Evolutionary conservation across 768 basidiomycete genomes (phyloP).

Genomic region (Sporobolomyces pararoseus): DNA sequence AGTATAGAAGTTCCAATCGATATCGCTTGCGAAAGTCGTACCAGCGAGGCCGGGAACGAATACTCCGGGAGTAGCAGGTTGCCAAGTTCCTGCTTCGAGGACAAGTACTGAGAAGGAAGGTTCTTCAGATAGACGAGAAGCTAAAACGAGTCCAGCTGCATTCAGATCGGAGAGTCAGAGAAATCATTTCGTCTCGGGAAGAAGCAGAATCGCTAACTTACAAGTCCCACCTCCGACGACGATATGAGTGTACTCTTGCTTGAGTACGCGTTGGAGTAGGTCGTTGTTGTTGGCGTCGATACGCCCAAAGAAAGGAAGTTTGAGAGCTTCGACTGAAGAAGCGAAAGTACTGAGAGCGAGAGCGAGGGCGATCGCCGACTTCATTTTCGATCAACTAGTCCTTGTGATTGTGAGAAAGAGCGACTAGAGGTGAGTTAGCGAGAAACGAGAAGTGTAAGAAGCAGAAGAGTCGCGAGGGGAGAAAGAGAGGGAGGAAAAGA

Average conservation of each 20-base stretch:
- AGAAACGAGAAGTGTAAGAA: not conserved
- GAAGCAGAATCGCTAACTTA: not conserved
- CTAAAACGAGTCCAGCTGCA: conserved; percentile 43
- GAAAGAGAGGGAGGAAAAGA: not conserved
- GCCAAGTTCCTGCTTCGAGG: conserved; percentile 45
- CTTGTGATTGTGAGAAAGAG: conserved; percentile 3
- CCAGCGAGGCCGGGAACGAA: conserved; percentile 20
- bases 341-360: not conserved
- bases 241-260: conserved; percentile 16
- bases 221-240: conserved; percentile 22
- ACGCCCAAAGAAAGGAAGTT: conserved; percentile 3
- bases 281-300: conserved; percentile 15
- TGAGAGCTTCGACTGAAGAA: not conserved
- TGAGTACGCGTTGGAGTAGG: conserved; percentile 9
- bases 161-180: not conserved
- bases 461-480: not conserved
- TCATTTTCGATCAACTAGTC: not conserved
- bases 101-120: conserved; percentile 43
- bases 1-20: conserved; percentile 26
- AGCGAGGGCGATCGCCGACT: not conserved
- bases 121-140: conserved; percentile 44
- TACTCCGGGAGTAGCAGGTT: conserved; percentile 28
- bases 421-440: conserved; percentile 7
- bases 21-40: conserved; percentile 16
- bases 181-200: not conserved